Evolutionary conservation across 495 filamentous ascomycete species (phyloP).

Genomic region (Tuber melanosporum): DNA sequence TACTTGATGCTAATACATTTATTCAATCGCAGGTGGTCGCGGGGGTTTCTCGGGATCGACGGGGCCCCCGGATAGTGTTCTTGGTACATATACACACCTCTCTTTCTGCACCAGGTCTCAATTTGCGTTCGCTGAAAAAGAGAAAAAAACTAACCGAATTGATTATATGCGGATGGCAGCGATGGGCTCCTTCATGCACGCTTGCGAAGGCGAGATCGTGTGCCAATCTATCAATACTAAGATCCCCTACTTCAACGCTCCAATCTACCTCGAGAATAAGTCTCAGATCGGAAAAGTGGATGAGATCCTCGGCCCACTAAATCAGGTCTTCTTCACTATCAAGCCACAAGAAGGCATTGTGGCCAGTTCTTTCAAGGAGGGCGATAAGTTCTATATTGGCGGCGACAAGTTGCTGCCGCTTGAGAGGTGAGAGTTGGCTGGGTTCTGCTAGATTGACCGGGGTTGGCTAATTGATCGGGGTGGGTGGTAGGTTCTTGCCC

Average conservation of each 20-base stretch:
- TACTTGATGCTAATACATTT: constrained; percentile 35
- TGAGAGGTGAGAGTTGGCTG: constrained; percentile 55
- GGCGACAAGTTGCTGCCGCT: constrained; percentile 89
- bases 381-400: constrained; percentile 95
- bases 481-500: constrained; percentile 65
- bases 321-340: constrained; percentile 95
- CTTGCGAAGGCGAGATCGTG: constrained; percentile 93
- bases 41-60: constrained; percentile 54
- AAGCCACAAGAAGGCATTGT: constrained; percentile 94
- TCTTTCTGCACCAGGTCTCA: background rate
- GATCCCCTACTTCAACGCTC: constrained; percentile 97
- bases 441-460: background rate
- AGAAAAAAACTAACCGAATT: constrained; percentile 14
- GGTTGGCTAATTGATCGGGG: background rate
- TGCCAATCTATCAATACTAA: constrained; percentile 90
- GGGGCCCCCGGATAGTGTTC: constrained; percentile 61
- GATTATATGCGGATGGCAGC: constrained; percentile 50
- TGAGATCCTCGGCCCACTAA: constrained; percentile 75
- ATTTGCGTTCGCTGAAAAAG: constrained; percentile 1
- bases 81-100: constrained; percentile 48
- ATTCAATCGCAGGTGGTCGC: constrained; percentile 2
- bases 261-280: constrained; percentile 99
- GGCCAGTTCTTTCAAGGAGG: constrained; percentile 84
- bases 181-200: constrained; percentile 88
- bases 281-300: constrained; percentile 82